Conservation (phyloP, 2,329 filamentous ascomycete genomes). For the Hypoxylon sp. region DNA sequence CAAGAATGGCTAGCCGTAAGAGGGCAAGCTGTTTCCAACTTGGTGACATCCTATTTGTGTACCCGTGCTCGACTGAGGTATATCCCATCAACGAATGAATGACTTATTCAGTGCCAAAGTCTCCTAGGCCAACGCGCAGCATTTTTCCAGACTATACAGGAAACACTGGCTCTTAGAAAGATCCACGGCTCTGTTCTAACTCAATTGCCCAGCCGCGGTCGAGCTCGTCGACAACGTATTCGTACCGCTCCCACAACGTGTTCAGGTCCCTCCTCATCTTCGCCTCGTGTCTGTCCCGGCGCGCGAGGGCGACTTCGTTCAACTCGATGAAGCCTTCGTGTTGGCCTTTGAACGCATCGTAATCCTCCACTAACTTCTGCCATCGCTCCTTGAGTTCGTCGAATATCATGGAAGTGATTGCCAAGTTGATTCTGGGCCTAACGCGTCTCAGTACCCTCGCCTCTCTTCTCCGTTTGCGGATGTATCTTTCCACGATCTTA, state of each 20-base stretch:
- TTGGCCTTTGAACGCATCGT: conserved; percentile 8
- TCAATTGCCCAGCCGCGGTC: neutral
- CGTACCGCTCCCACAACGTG: conserved; percentile 1
- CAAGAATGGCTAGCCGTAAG: neutral
- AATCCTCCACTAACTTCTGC: neutral
- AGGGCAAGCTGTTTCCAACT: neutral
- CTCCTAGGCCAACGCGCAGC: neutral
- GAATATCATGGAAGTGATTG: neutral
- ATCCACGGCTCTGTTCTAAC: too few relatives aligned
- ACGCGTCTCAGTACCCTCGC: too few relatives aligned
- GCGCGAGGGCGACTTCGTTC: conserved; percentile 3
- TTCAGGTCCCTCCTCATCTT: neutral
- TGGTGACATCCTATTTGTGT: neutral
- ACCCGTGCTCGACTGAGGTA: neutral
- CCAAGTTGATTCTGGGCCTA: neutral
- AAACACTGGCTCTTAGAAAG: too few relatives aligned
- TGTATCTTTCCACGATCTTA: neutral
- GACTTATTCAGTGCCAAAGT: neutral
- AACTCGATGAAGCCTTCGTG: conserved; percentile 30
- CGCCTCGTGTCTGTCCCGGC: neutral
- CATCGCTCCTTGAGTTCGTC: neutral
- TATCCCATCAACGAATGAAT: conserved; percentile 2
- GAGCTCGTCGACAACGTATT: neutral
- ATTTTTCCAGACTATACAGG: too few relatives aligned
- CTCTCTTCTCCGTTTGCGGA: too few relatives aligned